phyloP scores from a whole-genome alignment of 768 basidiomycete genomes.

The Rhodosporidiobolus odoratus region DNA sequence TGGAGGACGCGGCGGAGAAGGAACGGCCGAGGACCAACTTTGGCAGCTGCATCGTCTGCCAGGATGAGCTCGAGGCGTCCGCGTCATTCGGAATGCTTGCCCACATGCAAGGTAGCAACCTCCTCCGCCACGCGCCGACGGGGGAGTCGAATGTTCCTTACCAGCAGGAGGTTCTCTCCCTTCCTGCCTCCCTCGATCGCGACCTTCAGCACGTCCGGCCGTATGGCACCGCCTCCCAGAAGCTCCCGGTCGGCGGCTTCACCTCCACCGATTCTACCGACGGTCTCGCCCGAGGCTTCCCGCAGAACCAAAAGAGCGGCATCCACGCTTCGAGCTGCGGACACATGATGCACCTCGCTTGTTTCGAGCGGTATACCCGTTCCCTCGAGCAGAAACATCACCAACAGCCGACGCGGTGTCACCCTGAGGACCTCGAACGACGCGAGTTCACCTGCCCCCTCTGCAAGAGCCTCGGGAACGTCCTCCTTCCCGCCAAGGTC shows the following conservation, averaged over 20 bases:
- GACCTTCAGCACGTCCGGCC: slow-evolving; percentile 33
- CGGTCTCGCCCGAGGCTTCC: slow-evolving; percentile 37
- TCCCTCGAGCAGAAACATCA: slow-evolving; percentile 78
- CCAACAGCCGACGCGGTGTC: slow-evolving; percentile 82
- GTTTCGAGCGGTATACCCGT: slow-evolving; percentile 81
- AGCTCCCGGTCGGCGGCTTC: slow-evolving; percentile 8
- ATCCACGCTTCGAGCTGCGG: slow-evolving; percentile 82
- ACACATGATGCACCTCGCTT: slow-evolving; percentile 94
- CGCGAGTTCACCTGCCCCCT: slow-evolving; percentile 94
- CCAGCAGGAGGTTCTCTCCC: slow-evolving; percentile 67
- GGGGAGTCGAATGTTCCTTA: slow-evolving; percentile 47
- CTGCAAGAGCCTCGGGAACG: slow-evolving; percentile 93
- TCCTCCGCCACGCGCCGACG: slow-evolving; percentile 69
- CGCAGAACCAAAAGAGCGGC: slow-evolving; percentile 27
- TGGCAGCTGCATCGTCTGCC: slow-evolving; percentile 97
- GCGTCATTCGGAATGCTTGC: slow-evolving; percentile 80
- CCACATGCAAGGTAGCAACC: slow-evolving; percentile 76
- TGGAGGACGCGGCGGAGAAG: slow-evolving; percentile 34
- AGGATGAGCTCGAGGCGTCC: slow-evolving; percentile 73
- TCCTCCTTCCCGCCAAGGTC: slow-evolving; percentile 71
- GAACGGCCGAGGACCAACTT: slow-evolving; percentile 52
- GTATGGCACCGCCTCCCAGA: slow-evolving; percentile 32
- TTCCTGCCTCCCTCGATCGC: slow-evolving; percentile 63
- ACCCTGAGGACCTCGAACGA: slow-evolving; percentile 87
- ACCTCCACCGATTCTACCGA: slow-evolving; percentile 23